Conservation (phyloP, 179 eudicot genomes). For the Spinacia oleracea region DNA sequence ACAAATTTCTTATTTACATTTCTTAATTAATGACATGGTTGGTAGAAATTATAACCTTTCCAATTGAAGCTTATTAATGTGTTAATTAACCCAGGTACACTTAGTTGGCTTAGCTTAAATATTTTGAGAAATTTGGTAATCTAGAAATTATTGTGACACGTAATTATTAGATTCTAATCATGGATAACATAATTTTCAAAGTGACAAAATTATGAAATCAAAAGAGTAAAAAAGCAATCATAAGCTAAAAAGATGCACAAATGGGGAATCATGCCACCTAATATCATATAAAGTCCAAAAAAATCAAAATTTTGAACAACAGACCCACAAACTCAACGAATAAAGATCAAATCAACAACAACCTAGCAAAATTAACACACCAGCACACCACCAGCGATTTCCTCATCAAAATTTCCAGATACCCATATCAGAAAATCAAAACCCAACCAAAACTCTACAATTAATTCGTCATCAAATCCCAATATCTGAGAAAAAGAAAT, state of each 20-base stretch:
- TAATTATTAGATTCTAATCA: too few relatives aligned
- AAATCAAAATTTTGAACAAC: neutral
- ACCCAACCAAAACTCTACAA: neutral
- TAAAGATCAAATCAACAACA: neutral
- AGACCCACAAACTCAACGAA: neutral
- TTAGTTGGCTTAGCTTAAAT: too few relatives aligned
- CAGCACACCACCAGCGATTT: constrained; percentile 4
- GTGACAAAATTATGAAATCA: neutral
- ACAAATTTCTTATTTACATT: too few relatives aligned
- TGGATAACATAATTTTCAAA: constrained; percentile 1
- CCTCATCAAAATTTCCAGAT: neutral
- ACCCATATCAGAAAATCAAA: neutral
- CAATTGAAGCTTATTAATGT: too few relatives aligned
- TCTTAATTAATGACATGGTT: too few relatives aligned
- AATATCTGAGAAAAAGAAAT: neutral
- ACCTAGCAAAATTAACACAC: constrained; percentile 1
- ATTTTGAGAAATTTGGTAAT: too few relatives aligned
- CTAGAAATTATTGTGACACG: too few relatives aligned
- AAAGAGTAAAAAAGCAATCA: constrained; percentile 17
- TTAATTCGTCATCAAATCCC: neutral
- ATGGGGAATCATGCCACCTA: neutral
- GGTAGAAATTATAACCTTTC: too few relatives aligned
- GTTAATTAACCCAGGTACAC: too few relatives aligned
- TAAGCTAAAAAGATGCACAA: constrained; percentile 1
- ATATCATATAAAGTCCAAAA: constrained; percentile 15